phyloP scores from a whole-genome alignment of 768 basidiomycete genomes.

The Auricularia auricula-judae region DNA sequence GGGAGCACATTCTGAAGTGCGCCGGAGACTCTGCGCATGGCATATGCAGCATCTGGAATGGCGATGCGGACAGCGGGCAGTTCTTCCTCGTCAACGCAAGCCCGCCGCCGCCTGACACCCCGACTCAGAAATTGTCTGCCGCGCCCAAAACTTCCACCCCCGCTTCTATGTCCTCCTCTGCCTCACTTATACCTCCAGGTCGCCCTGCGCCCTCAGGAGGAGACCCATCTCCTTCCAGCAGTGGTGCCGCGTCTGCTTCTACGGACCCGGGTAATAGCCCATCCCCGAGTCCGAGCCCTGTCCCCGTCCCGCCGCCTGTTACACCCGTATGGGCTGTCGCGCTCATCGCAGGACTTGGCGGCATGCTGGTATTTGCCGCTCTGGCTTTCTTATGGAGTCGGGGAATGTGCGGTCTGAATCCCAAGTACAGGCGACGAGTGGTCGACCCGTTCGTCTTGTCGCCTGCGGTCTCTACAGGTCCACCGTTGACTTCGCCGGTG shows the following conservation, averaged over 20 bases:
- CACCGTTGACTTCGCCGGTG: too few relatives aligned
- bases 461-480: too few relatives aligned
- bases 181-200: background rate
- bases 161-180: background rate
- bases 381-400: background rate
- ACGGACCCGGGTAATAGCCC: background rate
- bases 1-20: background rate
- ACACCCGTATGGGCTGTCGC: background rate
- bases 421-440: too few relatives aligned
- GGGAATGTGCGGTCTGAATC: background rate
- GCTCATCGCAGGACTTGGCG: background rate
- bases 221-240: background rate
- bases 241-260: too few relatives aligned
- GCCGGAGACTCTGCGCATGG: background rate
- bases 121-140: background rate
- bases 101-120: background rate
- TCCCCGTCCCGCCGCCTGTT: background rate
- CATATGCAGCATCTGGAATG: background rate
- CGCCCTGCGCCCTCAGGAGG: background rate
- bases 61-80: background rate
- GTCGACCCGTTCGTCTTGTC: too few relatives aligned
- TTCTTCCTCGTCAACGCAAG: background rate
- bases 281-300: background rate
- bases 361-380: background rate
- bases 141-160: background rate